Evolutionary conservation across 768 basidiomycete genomes (phyloP), one percentile per base, ranked within the genome.

Genomic region (Trametes sanguinea): DNA sequence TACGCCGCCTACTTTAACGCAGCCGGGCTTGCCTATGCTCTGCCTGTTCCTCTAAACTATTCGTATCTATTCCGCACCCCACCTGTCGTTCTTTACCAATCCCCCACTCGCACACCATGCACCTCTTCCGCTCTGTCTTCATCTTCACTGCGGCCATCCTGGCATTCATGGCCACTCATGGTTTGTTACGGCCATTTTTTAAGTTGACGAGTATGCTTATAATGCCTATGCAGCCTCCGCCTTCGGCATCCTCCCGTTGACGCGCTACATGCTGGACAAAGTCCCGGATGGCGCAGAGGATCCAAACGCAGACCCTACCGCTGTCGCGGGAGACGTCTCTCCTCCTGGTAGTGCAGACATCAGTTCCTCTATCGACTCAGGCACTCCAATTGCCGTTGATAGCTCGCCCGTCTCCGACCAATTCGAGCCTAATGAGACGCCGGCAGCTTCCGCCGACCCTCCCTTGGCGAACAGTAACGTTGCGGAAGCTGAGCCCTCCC

Each of bases 71-170:
- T 64, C 44, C 47, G 61, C 30, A 48, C 56, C 62, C 56, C 35
- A 65, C 64, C 47, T 30, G 22, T 61, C 65, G 54, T 64, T 37
- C 65, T 60, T 22, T 64, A 8, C 47, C 59, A 17, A 47, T 32
- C 56, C 56, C 45, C 50, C 60, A 14, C n/a, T 13, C 33, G 56
- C 42, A 60, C 55, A 6, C 30, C 57, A 17, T 47, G 63, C 29
- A 43, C 60, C 39, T 68, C 67, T 39, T 63, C 64, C 62, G 63
- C 16, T 61, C 68, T 42, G 63, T 63, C 35, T 68, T 65, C 56
- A 68, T 59, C 54, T 47, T 62, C 30, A 55, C 67, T 10, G 58
- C 60, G 7, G 57, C 51, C 54, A 62, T 67, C 9, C 51, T 69
- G 35, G 66, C 48, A 16, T 52, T 60, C 11, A 48, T 60, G 22